These are phyloP conservation scores for Cylindrotheca fusiformis DNA, from an alignment of 108 stramenopile genomes.

Conservation along the genomic window DNA sequence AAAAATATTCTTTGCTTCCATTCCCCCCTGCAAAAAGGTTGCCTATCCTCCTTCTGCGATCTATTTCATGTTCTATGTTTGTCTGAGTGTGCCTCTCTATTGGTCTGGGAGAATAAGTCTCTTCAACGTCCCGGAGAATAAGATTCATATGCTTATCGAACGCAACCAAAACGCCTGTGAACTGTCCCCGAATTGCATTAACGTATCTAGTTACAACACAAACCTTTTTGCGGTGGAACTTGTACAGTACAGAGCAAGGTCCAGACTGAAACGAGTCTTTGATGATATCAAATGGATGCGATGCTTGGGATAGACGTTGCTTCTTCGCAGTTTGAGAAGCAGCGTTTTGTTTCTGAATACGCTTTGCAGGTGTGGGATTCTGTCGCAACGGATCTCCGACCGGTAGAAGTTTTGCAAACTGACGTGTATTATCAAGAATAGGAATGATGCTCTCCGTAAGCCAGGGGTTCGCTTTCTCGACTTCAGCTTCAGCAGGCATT, in stretches of 20 bases:
- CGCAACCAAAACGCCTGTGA: slow-evolving; percentile 70
- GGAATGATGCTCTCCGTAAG: not conserved
- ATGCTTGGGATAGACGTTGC: not conserved
- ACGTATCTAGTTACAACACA: slow-evolving; percentile 72
- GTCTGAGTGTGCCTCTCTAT: slow-evolving; percentile 6
- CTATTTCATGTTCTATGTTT: slow-evolving; percentile 38
- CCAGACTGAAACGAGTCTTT: slow-evolving; percentile 47
- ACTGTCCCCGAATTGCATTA: slow-evolving; percentile 71
- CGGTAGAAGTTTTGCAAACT: slow-evolving; percentile 21
- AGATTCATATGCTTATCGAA: slow-evolving; percentile 87
- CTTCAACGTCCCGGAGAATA: slow-evolving; percentile 74
- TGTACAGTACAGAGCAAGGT: slow-evolving; percentile 59
- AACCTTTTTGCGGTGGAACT: slow-evolving; percentile 41
- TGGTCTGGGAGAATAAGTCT: slow-evolving; percentile 59
- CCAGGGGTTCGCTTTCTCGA: slow-evolving; percentile 43
- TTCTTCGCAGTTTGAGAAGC: slow-evolving; percentile 2
- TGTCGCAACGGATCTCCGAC: slow-evolving; percentile 38
- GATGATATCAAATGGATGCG: slow-evolving; percentile 45
- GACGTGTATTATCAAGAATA: slow-evolving; percentile 25
- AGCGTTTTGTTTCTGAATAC: slow-evolving; percentile 2
- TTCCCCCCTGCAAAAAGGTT: not conserved
- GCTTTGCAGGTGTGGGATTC: slow-evolving; percentile 19
- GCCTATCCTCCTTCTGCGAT: slow-evolving; percentile 25
- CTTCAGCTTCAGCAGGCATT: not conserved
- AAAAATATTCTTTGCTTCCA: slow-evolving; percentile 16